These are phyloP conservation scores for Meyerozyma guilliermondii DNA, from an alignment of 1,139 yeast genomes.

Conservation along the genomic window DNA sequence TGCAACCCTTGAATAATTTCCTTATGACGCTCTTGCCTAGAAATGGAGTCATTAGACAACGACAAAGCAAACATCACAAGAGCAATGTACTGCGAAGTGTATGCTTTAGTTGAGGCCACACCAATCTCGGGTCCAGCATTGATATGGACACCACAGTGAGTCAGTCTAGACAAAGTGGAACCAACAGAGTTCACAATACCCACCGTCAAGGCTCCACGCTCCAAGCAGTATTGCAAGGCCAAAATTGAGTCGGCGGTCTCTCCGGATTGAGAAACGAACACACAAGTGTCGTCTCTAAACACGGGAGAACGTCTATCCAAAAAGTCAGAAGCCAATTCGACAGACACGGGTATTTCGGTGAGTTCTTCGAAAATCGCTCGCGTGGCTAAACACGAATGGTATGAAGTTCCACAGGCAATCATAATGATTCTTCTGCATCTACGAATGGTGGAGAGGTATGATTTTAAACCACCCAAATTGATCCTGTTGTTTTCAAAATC, in stretches of 20 bases:
- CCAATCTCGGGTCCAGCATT: conserved; percentile 99
- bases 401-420: conserved; percentile 99
- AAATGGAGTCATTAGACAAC: conserved; percentile 84
- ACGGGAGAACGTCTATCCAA: conserved; percentile 93
- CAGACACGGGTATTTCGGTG: conserved; percentile 93
- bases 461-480: conserved; percentile 84
- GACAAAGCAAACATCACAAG: conserved; percentile 95
- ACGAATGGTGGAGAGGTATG: conserved; percentile 83
- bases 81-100: conserved; percentile 97
- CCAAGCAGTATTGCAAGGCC: conserved; percentile 93
- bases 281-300: conserved; percentile 96
- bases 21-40: conserved; percentile 67
- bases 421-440: conserved; percentile 93
- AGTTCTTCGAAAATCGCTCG: conserved; percentile 95
- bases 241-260: conserved; percentile 99
- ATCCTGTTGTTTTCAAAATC: conserved; percentile 79
- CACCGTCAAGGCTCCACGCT: conserved; percentile 94
- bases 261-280: conserved; percentile 97
- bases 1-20: conserved; percentile 87
- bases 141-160: conserved; percentile 99
- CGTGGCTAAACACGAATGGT: conserved; percentile 96
- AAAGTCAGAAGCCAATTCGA: conserved; percentile 96
- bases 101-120: conserved; percentile 99
- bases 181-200: conserved; percentile 96
- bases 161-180: conserved; percentile 89